A percentile compares a stretch with the other conserved stretches of the same genome.
These are phyloP conservation scores for Trichoderma harzianum DNA, from an alignment of 2,329 filamentous ascomycete genomes.

Conservation along the genomic window DNA sequence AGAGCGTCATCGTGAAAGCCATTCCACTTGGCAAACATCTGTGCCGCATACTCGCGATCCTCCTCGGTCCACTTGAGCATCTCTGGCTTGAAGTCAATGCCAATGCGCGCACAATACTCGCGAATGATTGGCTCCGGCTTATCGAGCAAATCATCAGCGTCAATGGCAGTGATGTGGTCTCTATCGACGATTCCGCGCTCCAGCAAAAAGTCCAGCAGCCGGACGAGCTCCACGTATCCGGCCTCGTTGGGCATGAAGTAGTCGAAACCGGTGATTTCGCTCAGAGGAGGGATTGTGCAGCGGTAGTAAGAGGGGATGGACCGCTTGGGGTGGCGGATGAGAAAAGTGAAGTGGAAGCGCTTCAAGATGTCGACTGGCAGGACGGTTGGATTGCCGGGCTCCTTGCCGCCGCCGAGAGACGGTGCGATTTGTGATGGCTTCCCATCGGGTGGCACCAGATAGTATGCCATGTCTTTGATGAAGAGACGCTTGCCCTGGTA, in stretches of 20 bases:
- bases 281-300: slow-evolving; percentile 85
- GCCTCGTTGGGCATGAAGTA: slow-evolving; percentile 85
- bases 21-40: slow-evolving; percentile 92
- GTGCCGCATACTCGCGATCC: slow-evolving; percentile 67
- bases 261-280: slow-evolving; percentile 77
- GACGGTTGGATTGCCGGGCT: slow-evolving; percentile 78
- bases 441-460: slow-evolving; percentile 73
- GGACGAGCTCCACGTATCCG: slow-evolving; percentile 83
- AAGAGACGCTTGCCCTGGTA: slow-evolving; percentile 82
- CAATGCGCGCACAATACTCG: slow-evolving; percentile 78
- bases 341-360: slow-evolving; percentile 89
- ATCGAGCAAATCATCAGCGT: slow-evolving; percentile 92
- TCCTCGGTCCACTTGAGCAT: slow-evolving; percentile 86
- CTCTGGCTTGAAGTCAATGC: slow-evolving; percentile 66
- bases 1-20: slow-evolving; percentile 97
- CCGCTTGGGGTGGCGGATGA: slow-evolving; percentile 91
- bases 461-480: slow-evolving; percentile 97
- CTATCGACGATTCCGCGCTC: slow-evolving; percentile 68
- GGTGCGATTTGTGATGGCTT: slow-evolving; percentile 69
- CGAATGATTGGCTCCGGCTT: slow-evolving; percentile 72
- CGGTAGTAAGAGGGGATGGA: slow-evolving; percentile 93
- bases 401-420: slow-evolving; percentile 65
- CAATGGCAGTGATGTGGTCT: slow-evolving; percentile 75
- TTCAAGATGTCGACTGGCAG: slow-evolving; percentile 70
- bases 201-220: slow-evolving; percentile 81